phyloP scores from a whole-genome alignment of 345 rosid genomes.

The Pistacia vera region DNA sequence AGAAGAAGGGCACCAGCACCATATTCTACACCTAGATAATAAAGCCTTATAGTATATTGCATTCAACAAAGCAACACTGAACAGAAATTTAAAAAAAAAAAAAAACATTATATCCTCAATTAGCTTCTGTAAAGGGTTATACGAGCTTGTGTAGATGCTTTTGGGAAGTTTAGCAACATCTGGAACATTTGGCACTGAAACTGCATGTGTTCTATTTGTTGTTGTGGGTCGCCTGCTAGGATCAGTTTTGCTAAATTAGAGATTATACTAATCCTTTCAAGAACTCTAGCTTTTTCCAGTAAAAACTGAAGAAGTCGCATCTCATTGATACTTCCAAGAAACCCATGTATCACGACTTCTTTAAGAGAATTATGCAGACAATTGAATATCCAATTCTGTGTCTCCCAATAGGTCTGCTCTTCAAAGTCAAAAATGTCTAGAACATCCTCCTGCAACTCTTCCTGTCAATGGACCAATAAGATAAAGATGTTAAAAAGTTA shows the following conservation, averaged over 20 bases:
- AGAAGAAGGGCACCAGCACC: background rate
- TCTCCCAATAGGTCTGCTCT: constrained; percentile 21
- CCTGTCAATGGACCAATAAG: constrained; percentile 7
- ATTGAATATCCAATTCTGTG: constrained; percentile 15
- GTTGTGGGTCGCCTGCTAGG: background rate
- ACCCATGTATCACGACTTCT: constrained; percentile 17
- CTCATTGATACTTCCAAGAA: constrained; percentile 20
- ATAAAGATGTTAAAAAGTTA: background rate
- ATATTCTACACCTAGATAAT: background rate
- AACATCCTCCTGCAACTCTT: background rate
- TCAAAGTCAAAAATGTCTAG: background rate
- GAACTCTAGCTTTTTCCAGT: constrained; percentile 15
- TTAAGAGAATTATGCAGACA: constrained; percentile 21
- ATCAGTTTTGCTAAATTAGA: background rate
- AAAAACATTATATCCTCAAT: background rate
- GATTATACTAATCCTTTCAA: constrained; percentile 11
- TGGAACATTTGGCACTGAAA: background rate
- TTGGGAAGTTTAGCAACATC: background rate
- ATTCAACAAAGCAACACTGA: background rate
- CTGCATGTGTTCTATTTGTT: background rate
- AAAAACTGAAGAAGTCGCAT: constrained; percentile 5
- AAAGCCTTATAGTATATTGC: background rate
- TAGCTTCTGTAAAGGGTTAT: too few relatives aligned
- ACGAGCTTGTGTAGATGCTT: background rate
- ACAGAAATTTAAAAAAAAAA: background rate